A percentile compares a stretch with the other conserved stretches of the same genome.
phyloP scores from a whole-genome alignment of 352 stramenopile species.

The Phytopythium mirpurense region DNA sequence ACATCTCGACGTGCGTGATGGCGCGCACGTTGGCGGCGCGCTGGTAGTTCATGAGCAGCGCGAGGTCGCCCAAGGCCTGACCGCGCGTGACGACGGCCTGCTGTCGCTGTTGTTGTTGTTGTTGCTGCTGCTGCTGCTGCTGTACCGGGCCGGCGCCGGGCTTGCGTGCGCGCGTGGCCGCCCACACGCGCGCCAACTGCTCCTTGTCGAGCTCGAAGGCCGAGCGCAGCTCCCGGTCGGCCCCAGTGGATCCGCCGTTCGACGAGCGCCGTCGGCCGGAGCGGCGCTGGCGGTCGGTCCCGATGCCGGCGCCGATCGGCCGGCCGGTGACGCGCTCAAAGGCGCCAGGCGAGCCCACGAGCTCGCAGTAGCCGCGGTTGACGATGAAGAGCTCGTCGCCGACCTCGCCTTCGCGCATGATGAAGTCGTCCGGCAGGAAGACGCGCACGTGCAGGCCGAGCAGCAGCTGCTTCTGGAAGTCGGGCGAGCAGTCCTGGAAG shows the following conservation, averaged over 20 bases:
- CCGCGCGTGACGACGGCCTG: constrained; percentile 10
- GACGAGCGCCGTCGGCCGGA: not conserved
- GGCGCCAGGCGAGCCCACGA: constrained; percentile 16
- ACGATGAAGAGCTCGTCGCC: constrained; percentile 69
- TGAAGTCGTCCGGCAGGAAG: constrained; percentile 72
- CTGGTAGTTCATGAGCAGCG: constrained; percentile 50
- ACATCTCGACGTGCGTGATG: constrained; percentile 48
- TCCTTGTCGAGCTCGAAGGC: not conserved
- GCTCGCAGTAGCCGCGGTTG: constrained; percentile 51
- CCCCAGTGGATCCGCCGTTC: not conserved
- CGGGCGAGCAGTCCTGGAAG: constrained; percentile 40
- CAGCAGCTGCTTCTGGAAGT: constrained; percentile 70
- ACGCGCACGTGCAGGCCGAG: constrained; percentile 46
- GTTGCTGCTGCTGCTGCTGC: too few species aligned
- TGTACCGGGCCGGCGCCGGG: too few species aligned
- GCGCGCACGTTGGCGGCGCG: constrained; percentile 36
- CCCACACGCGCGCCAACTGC: not conserved
- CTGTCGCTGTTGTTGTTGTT: too few species aligned
- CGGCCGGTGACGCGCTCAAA: constrained; percentile 21
- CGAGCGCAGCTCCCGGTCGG: not conserved
- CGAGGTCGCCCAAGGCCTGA: constrained; percentile 44
- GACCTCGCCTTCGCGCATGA: constrained; percentile 54
- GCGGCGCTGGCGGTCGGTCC: not conserved
- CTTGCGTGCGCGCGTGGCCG: not conserved
- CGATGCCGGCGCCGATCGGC: not conserved